Percentiles rank a stretch among this genome's conserved stretches.
These are phyloP conservation scores for Scytalidium lignicola DNA, from an alignment of 2,329 filamentous ascomycete genomes.

Conservation along the genomic window DNA sequence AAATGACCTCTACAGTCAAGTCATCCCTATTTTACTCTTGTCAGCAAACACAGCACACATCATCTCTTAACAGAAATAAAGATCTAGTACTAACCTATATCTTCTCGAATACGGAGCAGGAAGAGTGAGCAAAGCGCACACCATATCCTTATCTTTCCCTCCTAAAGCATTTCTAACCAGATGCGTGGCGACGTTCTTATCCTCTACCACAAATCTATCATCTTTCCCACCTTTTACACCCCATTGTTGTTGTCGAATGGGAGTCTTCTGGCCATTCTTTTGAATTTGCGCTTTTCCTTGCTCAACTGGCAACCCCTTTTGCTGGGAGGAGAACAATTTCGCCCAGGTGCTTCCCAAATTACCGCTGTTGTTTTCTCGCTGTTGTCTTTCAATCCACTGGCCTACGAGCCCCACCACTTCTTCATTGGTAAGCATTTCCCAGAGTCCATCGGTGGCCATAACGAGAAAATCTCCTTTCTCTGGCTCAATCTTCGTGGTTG, in stretches of 20 bases:
- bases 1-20: constrained; percentile 95
- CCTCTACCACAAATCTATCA: constrained; percentile 86
- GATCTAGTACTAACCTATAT: constrained; percentile 67
- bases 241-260: constrained; percentile 88
- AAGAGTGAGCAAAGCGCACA: constrained; percentile 85
- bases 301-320: constrained; percentile 69
- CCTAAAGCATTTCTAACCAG: constrained; percentile 92
- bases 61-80: neutral
- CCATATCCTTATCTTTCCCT: constrained; percentile 87
- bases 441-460: constrained; percentile 92
- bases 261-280: constrained; percentile 72
- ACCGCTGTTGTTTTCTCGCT: constrained; percentile 15
- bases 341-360: constrained; percentile 57
- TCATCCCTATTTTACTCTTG: constrained; percentile 63
- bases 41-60: constrained; percentile 7
- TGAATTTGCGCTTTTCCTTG: constrained; percentile 41
- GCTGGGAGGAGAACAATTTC: constrained; percentile 53
- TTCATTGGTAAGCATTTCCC: constrained; percentile 99
- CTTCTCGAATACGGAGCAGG: constrained; percentile 86
- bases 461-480: constrained; percentile 92
- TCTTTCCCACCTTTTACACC: constrained; percentile 69
- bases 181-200: constrained; percentile 95
- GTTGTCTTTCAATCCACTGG: constrained; percentile 88
- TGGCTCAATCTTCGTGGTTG: constrained; percentile 85
- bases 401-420: constrained; percentile 95